Conservation (phyloP, 192 early-diverging fungal genomes). For the Coemansia sp. region DNA sequence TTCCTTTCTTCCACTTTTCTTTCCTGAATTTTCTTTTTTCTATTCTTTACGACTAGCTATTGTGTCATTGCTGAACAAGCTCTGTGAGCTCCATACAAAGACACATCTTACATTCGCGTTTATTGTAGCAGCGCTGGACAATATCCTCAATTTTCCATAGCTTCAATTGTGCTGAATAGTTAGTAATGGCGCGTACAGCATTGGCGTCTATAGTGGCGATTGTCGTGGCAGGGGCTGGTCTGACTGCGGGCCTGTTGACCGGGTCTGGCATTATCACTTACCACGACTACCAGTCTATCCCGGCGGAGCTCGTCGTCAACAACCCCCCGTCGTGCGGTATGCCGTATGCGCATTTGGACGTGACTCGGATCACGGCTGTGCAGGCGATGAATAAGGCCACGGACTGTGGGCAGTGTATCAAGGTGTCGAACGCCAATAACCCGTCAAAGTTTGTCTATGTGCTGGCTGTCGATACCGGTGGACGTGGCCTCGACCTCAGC, state of each 20-base stretch:
- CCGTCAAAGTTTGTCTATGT: conserved; percentile 52
- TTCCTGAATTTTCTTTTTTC: not conserved
- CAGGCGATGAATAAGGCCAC: conserved; percentile 42
- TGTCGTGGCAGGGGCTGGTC: conserved; percentile 2
- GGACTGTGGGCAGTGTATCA: conserved; percentile 57
- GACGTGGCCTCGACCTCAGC: conserved; percentile 55
- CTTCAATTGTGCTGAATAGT: not conserved
- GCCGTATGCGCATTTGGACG: conserved; percentile 54
- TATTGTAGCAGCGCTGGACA: not conserved
- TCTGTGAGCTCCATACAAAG: conserved; percentile 3
- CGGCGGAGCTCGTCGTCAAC: conserved; percentile 26
- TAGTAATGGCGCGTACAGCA: not conserved
- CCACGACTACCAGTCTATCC: conserved; percentile 53
- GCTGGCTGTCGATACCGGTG: conserved; percentile 58
- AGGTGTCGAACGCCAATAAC: conserved; percentile 48
- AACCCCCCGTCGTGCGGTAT: conserved; percentile 61
- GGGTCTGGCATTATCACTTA: conserved; percentile 49
- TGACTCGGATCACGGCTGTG: conserved; percentile 58
- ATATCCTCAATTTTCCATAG: not conserved
- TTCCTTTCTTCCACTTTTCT: not conserved
- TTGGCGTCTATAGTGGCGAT: conserved; percentile 4
- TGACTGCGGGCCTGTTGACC: conserved; percentile 14
- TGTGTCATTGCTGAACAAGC: not conserved
- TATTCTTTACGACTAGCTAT: not conserved
- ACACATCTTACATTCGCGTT: not conserved